Base-by-base conservation (phyloP, 2,329 filamentous ascomycete genomes). In the Pleoardoris graminearum region DNA sequence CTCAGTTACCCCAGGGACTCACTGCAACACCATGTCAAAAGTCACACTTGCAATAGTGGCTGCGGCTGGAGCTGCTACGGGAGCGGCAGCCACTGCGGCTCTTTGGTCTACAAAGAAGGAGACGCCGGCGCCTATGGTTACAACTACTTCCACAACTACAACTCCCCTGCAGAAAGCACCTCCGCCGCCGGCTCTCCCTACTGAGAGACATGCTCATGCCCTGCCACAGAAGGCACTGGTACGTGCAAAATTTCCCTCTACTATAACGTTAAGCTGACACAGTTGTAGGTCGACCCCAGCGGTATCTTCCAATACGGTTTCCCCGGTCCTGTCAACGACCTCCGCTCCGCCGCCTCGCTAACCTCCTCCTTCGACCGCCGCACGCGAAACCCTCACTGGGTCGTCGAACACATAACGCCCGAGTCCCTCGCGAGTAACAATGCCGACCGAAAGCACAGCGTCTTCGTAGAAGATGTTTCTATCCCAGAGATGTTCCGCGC, bases 341-440 rank as follows among this genome's bases (percentile, higher is more conserved):
- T 96, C 37, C 87, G 91, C 50, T 82, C 82, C 50, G 87, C 91
- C 32, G 79, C 85, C 22, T 89, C 90, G 29, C 83, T 97, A 48
- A 83, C 92, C 60, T 96, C 92, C 27, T 87, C 89, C 65, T 99
- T 88, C 82, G 93, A 99, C 77, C 90, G 94, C 23, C 87, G 90
- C 56, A 88, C 86, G 37, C 86, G 92, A 70, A 99, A 99, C 76
- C 94, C 94, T 25, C 83, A 89, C 72, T 99, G 93, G 93, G 94
- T 79, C 17, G 77, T 88, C 59, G 94, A 99, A 79, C 94, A 99
- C 80, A 97, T 99, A 75, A 99, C 94, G 0, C 86, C 91, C 1
- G 84, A 85, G 30, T 97, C 93, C 0, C 83, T 99, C 12, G 81
- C 87, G 3, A 73, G 80, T 46, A 85, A 85, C 58, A 85, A 88